A percentile compares a stretch with the other conserved stretches of the same genome.
Conservation (phyloP, 345 rosid species). For the Gossypium anomalum region DNA sequence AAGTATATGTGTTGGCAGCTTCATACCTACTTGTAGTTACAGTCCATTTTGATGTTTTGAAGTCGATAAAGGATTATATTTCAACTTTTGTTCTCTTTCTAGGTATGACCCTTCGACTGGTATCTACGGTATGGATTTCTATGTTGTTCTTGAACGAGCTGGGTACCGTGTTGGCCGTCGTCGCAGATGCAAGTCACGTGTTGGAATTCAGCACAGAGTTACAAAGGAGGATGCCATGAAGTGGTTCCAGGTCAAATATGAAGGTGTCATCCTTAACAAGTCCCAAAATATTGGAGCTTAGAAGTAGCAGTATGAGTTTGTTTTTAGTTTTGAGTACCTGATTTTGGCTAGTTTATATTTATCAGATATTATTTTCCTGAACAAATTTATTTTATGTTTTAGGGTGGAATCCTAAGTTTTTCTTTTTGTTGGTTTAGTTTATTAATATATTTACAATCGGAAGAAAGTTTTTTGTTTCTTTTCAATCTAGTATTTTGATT, state of each 20-base stretch:
- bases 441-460: background rate
- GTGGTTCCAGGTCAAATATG: conserved; percentile 91
- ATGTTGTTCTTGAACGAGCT: conserved; percentile 66
- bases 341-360: background rate
- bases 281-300: conserved; percentile 43
- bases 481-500: no score
- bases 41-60: background rate
- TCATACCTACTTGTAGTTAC: background rate
- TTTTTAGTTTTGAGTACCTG: background rate
- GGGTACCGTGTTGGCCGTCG: conserved; percentile 88
- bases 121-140: conserved; percentile 76
- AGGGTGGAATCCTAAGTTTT: background rate
- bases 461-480: no score
- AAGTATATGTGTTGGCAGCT: background rate
- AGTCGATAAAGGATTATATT: background rate
- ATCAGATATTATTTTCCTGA: background rate
- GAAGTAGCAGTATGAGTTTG: background rate
- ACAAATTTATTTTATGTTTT: background rate
- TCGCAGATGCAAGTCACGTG: conserved; percentile 72
- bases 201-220: conserved; percentile 84
- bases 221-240: conserved; percentile 93
- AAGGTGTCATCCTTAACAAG: conserved; percentile 85
- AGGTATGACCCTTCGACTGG: conserved; percentile 74
- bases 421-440: background rate
- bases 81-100: background rate